A percentile compares a stretch with the other conserved stretches of the same genome.
phyloP scores from a whole-genome alignment of 2,329 filamentous ascomycete species.

The Beauveria australis region DNA sequence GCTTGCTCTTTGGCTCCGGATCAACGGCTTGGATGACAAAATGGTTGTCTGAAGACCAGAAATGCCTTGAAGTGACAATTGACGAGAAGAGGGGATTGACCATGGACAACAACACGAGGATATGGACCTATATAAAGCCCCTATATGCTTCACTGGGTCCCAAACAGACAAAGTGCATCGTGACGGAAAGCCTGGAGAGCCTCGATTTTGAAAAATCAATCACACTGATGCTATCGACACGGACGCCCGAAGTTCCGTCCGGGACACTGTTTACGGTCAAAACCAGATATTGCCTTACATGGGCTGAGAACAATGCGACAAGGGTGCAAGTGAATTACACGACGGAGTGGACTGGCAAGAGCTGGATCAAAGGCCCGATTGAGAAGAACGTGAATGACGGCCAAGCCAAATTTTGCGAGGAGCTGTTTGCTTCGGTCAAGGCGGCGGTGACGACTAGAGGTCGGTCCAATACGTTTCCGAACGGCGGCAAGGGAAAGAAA shows the following conservation, averaged over 20 bases:
- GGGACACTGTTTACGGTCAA: conserved; percentile 88
- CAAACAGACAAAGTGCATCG: conserved; percentile 89
- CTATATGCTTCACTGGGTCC: conserved; percentile 77
- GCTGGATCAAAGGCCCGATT: conserved; percentile 97
- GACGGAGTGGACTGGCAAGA: conserved; percentile 95
- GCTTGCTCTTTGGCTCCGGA: conserved; percentile 72
- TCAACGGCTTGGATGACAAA: conserved; percentile 78
- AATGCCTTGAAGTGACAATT: conserved; percentile 78
- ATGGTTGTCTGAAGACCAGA: conserved; percentile 80
- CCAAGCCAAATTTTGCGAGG: conserved; percentile 73
- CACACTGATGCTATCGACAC: conserved; percentile 72
- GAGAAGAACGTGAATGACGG: conserved; percentile 93
- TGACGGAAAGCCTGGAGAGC: conserved; percentile 73
- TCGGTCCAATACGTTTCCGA: conserved; percentile 37
- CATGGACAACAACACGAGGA: conserved; percentile 65
- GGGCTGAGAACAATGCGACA: conserved; percentile 81
- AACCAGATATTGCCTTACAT: conserved; percentile 89
- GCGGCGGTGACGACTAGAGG: conserved; percentile 61
- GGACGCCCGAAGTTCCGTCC: conserved; percentile 90
- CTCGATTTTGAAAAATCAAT: conserved; percentile 83
- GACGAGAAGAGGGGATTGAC: conserved; percentile 75
- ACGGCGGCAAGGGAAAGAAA: conserved; percentile 53
- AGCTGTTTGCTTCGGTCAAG: conserved; percentile 67
- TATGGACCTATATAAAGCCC: conserved; percentile 86
- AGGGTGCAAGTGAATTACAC: conserved; percentile 79